phyloP scores from a whole-genome alignment of 768 basidiomycete genomes.

The Tylopilus sp. region DNA sequence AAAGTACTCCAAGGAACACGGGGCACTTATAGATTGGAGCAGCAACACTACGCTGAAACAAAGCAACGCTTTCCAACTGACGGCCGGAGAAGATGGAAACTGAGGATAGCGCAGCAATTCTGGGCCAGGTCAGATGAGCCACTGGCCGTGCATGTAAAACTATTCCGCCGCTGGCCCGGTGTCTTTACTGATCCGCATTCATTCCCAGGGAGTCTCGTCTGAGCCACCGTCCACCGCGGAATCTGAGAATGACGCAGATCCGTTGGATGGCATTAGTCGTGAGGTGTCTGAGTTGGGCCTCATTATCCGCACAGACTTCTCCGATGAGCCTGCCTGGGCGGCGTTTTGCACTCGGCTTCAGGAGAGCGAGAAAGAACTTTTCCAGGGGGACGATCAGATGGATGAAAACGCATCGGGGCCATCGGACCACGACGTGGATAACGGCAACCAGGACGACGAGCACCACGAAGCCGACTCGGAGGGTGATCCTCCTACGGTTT shows the following conservation, averaged over 20 bases:
- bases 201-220: slow-evolving; percentile 14
- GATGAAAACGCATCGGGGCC: slow-evolving; percentile 22
- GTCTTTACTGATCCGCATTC: not conserved
- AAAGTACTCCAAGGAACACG: not conserved
- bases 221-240: slow-evolving; percentile 20
- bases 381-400: slow-evolving; percentile 24
- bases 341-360: slow-evolving; percentile 48
- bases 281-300: slow-evolving; percentile 54
- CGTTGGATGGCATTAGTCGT: slow-evolving; percentile 44
- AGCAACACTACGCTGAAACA: slow-evolving; percentile 42
- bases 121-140: slow-evolving; percentile 33
- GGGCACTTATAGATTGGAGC: slow-evolving; percentile 6
- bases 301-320: slow-evolving; percentile 71
- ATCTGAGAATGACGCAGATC: slow-evolving; percentile 46
- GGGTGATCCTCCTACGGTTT: slow-evolving; percentile 41
- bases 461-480: slow-evolving; percentile 32
- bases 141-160: not conserved
- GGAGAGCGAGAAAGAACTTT: slow-evolving; percentile 56
- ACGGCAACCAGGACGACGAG: slow-evolving; percentile 8
- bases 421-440: slow-evolving; percentile 20
- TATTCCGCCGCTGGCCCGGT: not conserved
- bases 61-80: slow-evolving; percentile 47
- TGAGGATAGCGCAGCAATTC: slow-evolving; percentile 51
- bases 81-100: slow-evolving; percentile 54
- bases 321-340: slow-evolving; percentile 64